phyloP scores from a whole-genome alignment of 2,329 filamentous ascomycete species.

The Diaporthe citriasiana region DNA sequence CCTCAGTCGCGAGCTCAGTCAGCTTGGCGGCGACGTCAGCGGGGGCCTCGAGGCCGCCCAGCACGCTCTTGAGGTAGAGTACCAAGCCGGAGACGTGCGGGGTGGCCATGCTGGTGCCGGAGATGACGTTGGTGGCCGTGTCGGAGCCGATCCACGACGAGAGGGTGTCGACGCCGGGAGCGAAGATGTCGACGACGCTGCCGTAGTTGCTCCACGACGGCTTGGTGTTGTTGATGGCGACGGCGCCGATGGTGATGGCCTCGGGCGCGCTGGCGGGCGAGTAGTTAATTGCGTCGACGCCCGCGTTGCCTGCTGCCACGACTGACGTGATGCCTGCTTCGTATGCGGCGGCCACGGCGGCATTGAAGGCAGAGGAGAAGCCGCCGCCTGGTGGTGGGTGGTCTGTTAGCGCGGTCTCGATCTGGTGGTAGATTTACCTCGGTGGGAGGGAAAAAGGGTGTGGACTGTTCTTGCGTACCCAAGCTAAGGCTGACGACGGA shows the following conservation, averaged over 20 bases:
- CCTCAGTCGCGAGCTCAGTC: conserved; percentile 53
- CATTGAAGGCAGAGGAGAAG: conserved; percentile 52
- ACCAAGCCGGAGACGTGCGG: conserved; percentile 74
- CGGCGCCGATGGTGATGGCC: conserved; percentile 60
- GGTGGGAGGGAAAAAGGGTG: background rate
- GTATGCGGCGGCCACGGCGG: conserved; percentile 53
- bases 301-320: conserved; percentile 59
- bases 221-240: conserved; percentile 49
- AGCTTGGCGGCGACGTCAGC: conserved; percentile 58
- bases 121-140: conserved; percentile 60
- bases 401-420: background rate
- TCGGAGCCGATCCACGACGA: conserved; percentile 58
- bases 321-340: conserved; percentile 55
- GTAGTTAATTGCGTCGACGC: conserved; percentile 49
- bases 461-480: background rate
- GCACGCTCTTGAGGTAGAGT: conserved; percentile 61
- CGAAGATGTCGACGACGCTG: conserved; percentile 59
- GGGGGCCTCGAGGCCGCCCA: conserved; percentile 51
- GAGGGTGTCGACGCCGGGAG: conserved; percentile 57
- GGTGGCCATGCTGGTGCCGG: conserved; percentile 73
- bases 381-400: conserved; percentile 22
- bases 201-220: conserved; percentile 63
- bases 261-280: conserved; percentile 54
- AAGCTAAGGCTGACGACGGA: conserved; percentile 40
- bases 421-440: background rate